Conservation (phyloP, 1,139 yeast species). For the Nakaseomyces delphensis region DNA sequence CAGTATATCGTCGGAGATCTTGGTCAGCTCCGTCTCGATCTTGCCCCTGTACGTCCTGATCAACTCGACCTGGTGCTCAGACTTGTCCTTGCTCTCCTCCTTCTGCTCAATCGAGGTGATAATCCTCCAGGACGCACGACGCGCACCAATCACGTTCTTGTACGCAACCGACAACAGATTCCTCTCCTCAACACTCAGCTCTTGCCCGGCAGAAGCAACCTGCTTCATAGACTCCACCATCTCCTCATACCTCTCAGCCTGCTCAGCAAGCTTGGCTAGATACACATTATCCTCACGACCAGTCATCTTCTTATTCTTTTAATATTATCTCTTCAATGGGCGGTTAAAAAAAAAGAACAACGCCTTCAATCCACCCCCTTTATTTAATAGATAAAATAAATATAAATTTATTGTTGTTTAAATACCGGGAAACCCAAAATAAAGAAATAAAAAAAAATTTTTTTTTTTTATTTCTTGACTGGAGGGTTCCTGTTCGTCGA, state of each 20-base stretch:
- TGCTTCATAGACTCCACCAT: conserved; percentile 99
- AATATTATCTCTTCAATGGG: not conserved
- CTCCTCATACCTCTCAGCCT: conserved; percentile 99
- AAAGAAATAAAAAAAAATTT: no score
- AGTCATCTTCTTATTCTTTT: conserved; percentile 18
- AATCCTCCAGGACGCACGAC: conserved; percentile 99
- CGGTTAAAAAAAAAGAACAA: no score
- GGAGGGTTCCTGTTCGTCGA: no score
- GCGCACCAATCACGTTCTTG: conserved; percentile 97
- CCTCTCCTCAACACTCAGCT: conserved; percentile 95
- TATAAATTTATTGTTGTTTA: no score
- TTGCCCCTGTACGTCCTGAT: conserved; percentile 91
- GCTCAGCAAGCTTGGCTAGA: conserved; percentile 98
- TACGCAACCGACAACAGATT: conserved; percentile 94
- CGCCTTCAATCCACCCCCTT: no score
- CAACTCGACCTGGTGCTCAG: conserved; percentile 62
- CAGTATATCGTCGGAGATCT: conserved; percentile 89
- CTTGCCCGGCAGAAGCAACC: conserved; percentile 93
- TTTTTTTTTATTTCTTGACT: no score
- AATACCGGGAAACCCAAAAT: no score
- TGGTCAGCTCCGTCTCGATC: conserved; percentile 86
- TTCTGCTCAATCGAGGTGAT: conserved; percentile 96
- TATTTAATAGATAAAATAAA: no score
- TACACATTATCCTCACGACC: conserved; percentile 98
- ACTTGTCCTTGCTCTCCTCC: conserved; percentile 93